Base-by-base conservation (phyloP, 176 grass and related monocot species). In the Rhipidocladum racemiflorum region DNA sequence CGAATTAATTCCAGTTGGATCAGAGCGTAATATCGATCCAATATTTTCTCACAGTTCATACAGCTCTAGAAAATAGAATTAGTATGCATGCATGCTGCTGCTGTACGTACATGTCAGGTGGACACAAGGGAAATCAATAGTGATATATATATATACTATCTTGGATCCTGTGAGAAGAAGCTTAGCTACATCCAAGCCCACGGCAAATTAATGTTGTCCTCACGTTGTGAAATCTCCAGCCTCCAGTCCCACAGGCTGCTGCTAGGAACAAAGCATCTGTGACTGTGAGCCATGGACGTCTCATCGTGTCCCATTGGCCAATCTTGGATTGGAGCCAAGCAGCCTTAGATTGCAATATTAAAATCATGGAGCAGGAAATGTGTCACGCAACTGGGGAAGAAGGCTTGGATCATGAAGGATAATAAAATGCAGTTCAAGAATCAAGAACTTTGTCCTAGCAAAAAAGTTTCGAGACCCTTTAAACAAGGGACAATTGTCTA, bases 401-500 rank as follows among this genome's bases (percentile, higher is more conserved):
- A 79, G 28, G 39, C 18, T 49, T 12, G 61, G 55, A 29, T 25
- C 51, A 9, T 55, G 23, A n/a, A 72, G 34, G 35, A 28, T 10
- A 27, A 43, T 68, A 84, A 34, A 85, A 69, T 54, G 53, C 69
- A 56, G 76, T 78, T 86, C 66, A 7, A 5, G 46, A 56, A 73
- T 77, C 78, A 66, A 77, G 77, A 82, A 1, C 57, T 28, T 25
- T 68, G 82, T 46, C 70, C 25, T 68, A 12, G 65, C 56, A n/a
- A 40, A 57, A 27, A 76, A 20, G 16, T 68, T 20, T 8, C 2
- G 60, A 66, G 65, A 30, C 39, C 83, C 88, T 60, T 60, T 49
- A n/a, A 89, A 78, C 83, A 48, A 59, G 66, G 88, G 83, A 55
- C 3, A 16, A 17, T 1, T 81, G 78, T 90, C 83, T 39, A n/a